A percentile compares a stretch with the other conserved stretches of the same genome.
These are phyloP conservation scores for Spinacia oleracea DNA, from an alignment of 179 eudicot species.

Conservation along the genomic window DNA sequence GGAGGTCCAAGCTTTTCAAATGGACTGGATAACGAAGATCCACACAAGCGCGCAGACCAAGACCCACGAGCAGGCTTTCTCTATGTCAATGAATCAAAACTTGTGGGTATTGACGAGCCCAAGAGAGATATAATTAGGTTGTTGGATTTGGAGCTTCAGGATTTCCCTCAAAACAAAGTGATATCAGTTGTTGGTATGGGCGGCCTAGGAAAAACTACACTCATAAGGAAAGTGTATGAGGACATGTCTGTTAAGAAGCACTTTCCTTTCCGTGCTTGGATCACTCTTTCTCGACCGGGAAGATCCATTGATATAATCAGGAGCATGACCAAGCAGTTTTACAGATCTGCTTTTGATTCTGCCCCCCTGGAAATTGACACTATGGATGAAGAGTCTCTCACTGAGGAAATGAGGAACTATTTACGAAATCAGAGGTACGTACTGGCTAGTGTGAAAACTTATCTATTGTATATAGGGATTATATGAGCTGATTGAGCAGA, in stretches of 20 bases:
- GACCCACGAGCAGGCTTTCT: slow-evolving; percentile 14
- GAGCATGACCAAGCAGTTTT: not conserved
- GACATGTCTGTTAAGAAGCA: not conserved
- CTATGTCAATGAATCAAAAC: slow-evolving; percentile 17
- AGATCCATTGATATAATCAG: not conserved
- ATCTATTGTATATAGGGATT: not conserved
- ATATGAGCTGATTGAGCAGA: not conserved
- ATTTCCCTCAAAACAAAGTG: not conserved
- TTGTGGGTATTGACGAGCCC: slow-evolving; percentile 14
- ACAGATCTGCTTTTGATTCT: not conserved
- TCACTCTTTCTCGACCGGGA: not conserved
- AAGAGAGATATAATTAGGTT: not conserved
- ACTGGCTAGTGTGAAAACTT: not conserved
- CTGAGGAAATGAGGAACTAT: not conserved
- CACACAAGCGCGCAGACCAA: not conserved
- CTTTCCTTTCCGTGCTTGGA: slow-evolving; percentile 19
- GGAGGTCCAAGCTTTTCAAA: not conserved
- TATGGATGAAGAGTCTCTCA: not conserved
- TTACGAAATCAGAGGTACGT: not conserved
- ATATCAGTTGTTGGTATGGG: slow-evolving; percentile 25
- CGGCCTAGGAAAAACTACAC: slow-evolving; percentile 12
- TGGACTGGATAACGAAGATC: not conserved
- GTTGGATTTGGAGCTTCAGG: slow-evolving; percentile 1
- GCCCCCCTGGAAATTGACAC: not conserved
- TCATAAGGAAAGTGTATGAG: slow-evolving; percentile 11